Evolutionary conservation across 1,284 basidiomycete genomes (phyloP), one percentile per base, ranked within the genome.

Genomic region (Pseudozyma pruni): DNA sequence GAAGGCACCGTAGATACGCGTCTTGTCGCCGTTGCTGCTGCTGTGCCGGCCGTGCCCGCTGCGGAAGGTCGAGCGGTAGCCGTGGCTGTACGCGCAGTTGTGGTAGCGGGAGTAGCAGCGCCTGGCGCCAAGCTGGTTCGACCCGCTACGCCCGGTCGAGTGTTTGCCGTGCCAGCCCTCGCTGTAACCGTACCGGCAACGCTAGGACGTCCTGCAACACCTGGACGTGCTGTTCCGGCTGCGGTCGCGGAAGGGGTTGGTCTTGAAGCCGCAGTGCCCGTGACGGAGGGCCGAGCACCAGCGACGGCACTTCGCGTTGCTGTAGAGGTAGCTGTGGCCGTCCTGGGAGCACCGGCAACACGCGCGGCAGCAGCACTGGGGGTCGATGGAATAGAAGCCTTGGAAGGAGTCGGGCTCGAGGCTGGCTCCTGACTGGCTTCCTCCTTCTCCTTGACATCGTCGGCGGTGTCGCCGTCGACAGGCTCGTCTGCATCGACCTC

Each of bases 1-100:
- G 71, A 16, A 35, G 71, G 71, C 8, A 62, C 62, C 5, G 56
- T 60, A 7, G 66, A 54, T 8, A 58, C 52, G 14, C 60, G 43
- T 45, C 61, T 48, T 25, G 58, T 44, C 8, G 53, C 43, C 10
- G 60, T 20, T 20, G 61, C 40, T 5, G 56, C 31, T n/a, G 50
- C 43, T 5, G 53, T 13, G 19, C 49, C 38, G n/a, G 57, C 29
- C 11, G 61, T 37, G 16, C 42, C 32, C 11, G 42, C 42, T 31
- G 57, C 50, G 20, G 68, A n/a, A 9, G 68, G 42, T 33, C 56
- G 45, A 4, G 53, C 40, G 6, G 61, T 33, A 27, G 56, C n/a
- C 1, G 57, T 37, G 3, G 42, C 40, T 17, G 53, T 27, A 17
- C 64, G 53, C 16, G 53, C 45, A 19, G 49, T 41, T 11, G 42